Conservation (phyloP, 768 basidiomycete species). For the Cyathus striatus region DNA sequence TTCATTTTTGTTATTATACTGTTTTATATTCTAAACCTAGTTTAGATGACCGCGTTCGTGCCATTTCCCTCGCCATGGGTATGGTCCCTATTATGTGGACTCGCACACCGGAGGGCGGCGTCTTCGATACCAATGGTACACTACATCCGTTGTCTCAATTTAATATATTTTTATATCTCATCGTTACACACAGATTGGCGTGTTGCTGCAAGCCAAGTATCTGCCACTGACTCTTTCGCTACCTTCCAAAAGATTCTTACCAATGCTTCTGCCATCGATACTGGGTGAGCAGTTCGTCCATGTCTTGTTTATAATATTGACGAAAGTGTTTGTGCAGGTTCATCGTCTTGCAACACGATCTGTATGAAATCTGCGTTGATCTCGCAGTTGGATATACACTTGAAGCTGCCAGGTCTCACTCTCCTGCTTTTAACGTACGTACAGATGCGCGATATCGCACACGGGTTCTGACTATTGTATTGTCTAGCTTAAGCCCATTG, state of each 20-base stretch:
- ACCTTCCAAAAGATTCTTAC: slow-evolving; percentile 73
- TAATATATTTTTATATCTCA: neutral
- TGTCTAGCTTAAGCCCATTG: slow-evolving; percentile 65
- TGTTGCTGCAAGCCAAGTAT: slow-evolving; percentile 72
- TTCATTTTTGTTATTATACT: neutral
- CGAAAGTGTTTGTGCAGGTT: slow-evolving; percentile 42
- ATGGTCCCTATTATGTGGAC: slow-evolving; percentile 92
- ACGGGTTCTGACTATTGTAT: neutral
- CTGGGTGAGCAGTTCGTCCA: slow-evolving; percentile 40
- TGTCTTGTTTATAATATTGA: neutral
- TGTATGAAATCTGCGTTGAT: slow-evolving; percentile 82
- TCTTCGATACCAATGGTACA: slow-evolving; percentile 71
- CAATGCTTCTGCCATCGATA: slow-evolving; percentile 55
- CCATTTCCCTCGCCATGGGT: slow-evolving; percentile 88
- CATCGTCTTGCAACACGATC: slow-evolving; percentile 86
- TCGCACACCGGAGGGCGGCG: slow-evolving; percentile 41
- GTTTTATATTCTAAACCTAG: slow-evolving; percentile 2
- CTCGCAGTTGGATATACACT: slow-evolving; percentile 87
- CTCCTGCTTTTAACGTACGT: slow-evolving; percentile 60
- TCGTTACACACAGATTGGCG: slow-evolving; percentile 63
- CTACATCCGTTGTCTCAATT: slow-evolving; percentile 4
- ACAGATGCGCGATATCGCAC: neutral
- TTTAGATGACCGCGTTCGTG: slow-evolving; percentile 86
- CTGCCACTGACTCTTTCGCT: slow-evolving; percentile 57
- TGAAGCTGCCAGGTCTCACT: slow-evolving; percentile 63